Evolutionary conservation across 2,329 filamentous ascomycete genomes (phyloP), one percentile per base, ranked within the genome.

Genomic region (Rhytidhysteron rufulum): DNA sequence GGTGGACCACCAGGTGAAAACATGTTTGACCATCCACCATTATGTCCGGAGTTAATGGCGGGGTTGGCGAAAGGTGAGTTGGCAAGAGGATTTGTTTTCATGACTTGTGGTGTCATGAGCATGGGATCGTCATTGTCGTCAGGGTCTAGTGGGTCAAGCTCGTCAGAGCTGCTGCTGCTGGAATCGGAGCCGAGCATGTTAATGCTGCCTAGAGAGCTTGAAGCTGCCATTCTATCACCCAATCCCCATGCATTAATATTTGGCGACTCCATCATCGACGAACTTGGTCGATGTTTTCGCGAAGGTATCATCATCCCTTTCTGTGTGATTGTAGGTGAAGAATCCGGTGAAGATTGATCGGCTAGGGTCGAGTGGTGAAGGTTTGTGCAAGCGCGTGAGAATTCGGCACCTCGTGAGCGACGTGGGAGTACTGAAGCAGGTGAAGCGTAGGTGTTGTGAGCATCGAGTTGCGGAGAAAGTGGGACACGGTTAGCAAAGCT

Each of bases 291-390:
- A n/a, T 55, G 52, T 38, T 74, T 78, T 37, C 78, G 69, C 29
- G 72, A 67, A 3, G 80, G 79, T 39, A 83, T 82, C 42, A 72
- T 72, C 59, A 83, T 72, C 2, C 75, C 76, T 47, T 85, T 81
- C 30, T 84, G 83, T 38, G 83, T 82, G 40, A 93, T 83, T 10
- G 85, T 90, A 1, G 93, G 93, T 1, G 90, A 96, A 0, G 88
- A 93, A 62, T 95, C 89, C 3, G 90, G 89, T 4, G 87, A 93
- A 1, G 87, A 86, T 62, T 85, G 80, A 53, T 95, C 88, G 41
- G 91, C 90, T 7, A 97, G 78, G 0, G 87, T 97, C 13, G 91
- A 96, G 66, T 97, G 93, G 67, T 97, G 93, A 17, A 98, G 75
- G 60, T 90, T 95, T 9, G 91, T 96, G 47, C 88, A 93, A 9